Evolutionary conservation across 805 yeast species (phyloP), one percentile per base, ranked within the genome.

Genomic region (Ogataea corticis): DNA sequence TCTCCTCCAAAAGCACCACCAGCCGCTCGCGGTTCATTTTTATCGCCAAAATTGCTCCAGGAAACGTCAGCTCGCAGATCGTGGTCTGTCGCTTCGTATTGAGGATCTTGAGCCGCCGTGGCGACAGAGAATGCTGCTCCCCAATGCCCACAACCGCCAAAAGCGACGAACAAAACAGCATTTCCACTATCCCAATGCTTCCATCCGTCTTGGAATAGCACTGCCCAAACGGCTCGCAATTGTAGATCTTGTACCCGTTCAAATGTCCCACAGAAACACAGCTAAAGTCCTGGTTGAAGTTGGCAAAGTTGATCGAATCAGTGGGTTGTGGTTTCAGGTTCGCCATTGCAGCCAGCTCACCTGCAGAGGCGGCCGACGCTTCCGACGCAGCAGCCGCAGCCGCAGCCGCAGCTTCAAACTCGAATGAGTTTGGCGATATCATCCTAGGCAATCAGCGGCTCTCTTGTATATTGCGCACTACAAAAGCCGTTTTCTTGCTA

Each of bases 41-140:
- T 17, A 92, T 83, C 28, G 85, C 81, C 28, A 87, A 69, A 9
- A 92, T 85, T 4, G 84, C 72, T 3, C 89, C 82, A 1, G 97
- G 95, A 63, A 92, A 92, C 1, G 95, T 83, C 55, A 92, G 70
- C 59, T 92, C 98, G 66, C 98, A 92, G 16, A 92, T 89, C 1
- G 80, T 77, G 2, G 86, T 63, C 37, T 65, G 66, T 63, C 65
- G 76, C 64, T 88, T 88, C 2, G 96, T 87, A 66, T 92, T 94
- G 45, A 92, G 73, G 45, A 92, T 82, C 59, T 83, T 83, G 49
- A 92, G 73, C 51, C 92, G 76, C 50, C 98, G 73, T n/a, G 97
- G 97, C 11, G 89, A 83, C 14, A 83, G 70, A 1, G 75, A 59
- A 4, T 87, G 82, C 50, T 83, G 87, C 43, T 85, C 91, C 2